phyloP scores from a whole-genome alignment of 1,139 yeast genomes.

The Suhomyces terraborum region DNA sequence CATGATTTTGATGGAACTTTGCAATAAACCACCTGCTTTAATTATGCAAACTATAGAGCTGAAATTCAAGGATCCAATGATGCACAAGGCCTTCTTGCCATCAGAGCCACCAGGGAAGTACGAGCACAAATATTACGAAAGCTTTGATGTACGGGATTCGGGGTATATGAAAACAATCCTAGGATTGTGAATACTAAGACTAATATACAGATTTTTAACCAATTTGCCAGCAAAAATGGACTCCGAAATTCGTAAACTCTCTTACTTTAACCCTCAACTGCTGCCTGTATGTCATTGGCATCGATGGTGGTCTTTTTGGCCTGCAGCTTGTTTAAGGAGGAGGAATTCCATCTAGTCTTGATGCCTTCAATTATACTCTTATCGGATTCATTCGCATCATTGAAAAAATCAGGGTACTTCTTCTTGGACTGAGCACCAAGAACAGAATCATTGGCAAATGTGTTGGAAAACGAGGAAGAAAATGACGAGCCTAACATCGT shows the following conservation, averaged over 20 bases:
- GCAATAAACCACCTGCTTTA: neutral
- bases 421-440: slow-evolving; percentile 19
- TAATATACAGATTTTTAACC: slow-evolving; percentile 5
- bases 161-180: slow-evolving; percentile 23
- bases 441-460: slow-evolving; percentile 38
- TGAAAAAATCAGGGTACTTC: slow-evolving; percentile 20
- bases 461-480: slow-evolving; percentile 37
- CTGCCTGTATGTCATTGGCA: slow-evolving; percentile 41
- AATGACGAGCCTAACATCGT: slow-evolving; percentile 49
- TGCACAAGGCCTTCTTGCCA: slow-evolving; percentile 10
- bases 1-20: slow-evolving; percentile 9
- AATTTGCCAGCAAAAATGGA: slow-evolving; percentile 11
- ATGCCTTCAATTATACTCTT: slow-evolving; percentile 33
- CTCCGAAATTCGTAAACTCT: neutral
- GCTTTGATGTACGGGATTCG: slow-evolving; percentile 32
- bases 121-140: slow-evolving; percentile 24
- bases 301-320: slow-evolving; percentile 36
- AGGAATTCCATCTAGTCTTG: slow-evolving; percentile 23
- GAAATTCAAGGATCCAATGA: slow-evolving; percentile 18
- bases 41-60: slow-evolving; percentile 12
- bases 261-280: slow-evolving; percentile 25
- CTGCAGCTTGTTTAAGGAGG: slow-evolving; percentile 21
- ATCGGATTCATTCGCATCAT: slow-evolving; percentile 35
- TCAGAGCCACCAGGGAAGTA: slow-evolving; percentile 9
- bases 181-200: slow-evolving; percentile 8